These are phyloP conservation scores for Acrocalymma vagum DNA, from an alignment of 2,329 filamentous ascomycete species.

Conservation along the genomic window DNA sequence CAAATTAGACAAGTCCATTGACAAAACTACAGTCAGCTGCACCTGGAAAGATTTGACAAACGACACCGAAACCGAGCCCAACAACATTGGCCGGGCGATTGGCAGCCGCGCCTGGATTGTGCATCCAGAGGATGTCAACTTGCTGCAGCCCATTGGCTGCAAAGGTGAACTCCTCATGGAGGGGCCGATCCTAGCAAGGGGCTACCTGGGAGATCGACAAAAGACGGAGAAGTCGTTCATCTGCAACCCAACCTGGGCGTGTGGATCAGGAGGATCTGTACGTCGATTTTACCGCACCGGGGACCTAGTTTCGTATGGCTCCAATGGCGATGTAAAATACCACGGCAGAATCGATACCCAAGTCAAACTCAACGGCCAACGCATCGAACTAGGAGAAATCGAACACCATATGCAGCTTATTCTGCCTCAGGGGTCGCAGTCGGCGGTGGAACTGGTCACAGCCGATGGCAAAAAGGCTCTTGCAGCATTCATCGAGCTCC, in stretches of 20 bases:
- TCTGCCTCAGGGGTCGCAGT: conserved; percentile 21
- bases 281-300: conserved; percentile 19
- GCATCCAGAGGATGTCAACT: conserved; percentile 18
- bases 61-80: conserved; percentile 10
- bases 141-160: conserved; percentile 20
- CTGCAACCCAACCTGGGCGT: too few species aligned
- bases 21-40: too few species aligned
- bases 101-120: conserved; percentile 31
- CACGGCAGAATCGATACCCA: conserved; percentile 19
- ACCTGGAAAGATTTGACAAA: too few species aligned
- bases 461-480: too few species aligned
- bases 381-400: conserved; percentile 24
- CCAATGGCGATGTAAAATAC: conserved; percentile 14
- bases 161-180: conserved; percentile 62
- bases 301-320: conserved; percentile 15
- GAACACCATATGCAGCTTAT: neutral
- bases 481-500: too few species aligned
- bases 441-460: too few species aligned
- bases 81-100: conserved; percentile 23
- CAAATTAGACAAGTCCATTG: too few species aligned
- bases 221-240: conserved; percentile 24
- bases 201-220: conserved; percentile 21
- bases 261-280: too few species aligned
- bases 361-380: conserved; percentile 21
- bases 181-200: conserved; percentile 52